phyloP scores from a whole-genome alignment of 2,329 filamentous ascomycete genomes.

The Apiospora pterosperma region DNA sequence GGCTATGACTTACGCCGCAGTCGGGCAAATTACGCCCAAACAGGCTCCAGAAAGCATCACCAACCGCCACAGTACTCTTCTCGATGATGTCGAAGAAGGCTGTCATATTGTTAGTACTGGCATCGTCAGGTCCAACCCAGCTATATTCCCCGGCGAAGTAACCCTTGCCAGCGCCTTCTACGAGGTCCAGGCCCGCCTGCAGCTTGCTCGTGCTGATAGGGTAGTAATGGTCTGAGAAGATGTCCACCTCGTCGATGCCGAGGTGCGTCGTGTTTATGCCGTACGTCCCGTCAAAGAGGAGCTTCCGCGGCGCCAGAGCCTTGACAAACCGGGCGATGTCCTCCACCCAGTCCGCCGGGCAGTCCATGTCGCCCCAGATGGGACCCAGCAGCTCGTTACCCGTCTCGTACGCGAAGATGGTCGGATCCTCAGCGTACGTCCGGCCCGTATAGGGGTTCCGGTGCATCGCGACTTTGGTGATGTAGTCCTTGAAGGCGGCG shows the following conservation, averaged over 20 bases:
- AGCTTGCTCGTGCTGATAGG: conserved; percentile 37
- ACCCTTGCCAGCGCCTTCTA: conserved; percentile 31
- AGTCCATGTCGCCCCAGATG: conserved; percentile 39
- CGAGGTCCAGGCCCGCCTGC: conserved; percentile 32
- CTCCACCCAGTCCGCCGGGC: conserved; percentile 37
- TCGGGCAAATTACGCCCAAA: conserved; percentile 42
- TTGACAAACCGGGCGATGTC: conserved; percentile 42
- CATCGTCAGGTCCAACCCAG: conserved; percentile 34
- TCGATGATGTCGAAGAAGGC: conserved; percentile 40
- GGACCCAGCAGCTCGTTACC: conserved; percentile 46
- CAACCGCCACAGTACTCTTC: conserved; percentile 31
- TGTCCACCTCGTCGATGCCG: conserved; percentile 38
- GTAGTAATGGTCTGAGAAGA: conserved; percentile 47
- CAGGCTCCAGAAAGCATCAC: conserved; percentile 43
- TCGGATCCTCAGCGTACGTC: conserved; percentile 45
- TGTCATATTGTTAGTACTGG: conserved; percentile 24
- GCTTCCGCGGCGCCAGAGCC: conserved; percentile 37
- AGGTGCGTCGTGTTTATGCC: conserved; percentile 44
- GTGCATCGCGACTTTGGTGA: conserved; percentile 40
- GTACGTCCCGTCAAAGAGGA: conserved; percentile 45
- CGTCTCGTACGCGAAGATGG: conserved; percentile 47
- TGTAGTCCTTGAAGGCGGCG: conserved; percentile 41
- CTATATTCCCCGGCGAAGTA: conserved; percentile 46
- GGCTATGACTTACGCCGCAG: conserved; percentile 32
- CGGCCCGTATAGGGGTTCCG: conserved; percentile 42